Percentiles rank a stretch among this genome's conserved stretches.
These are phyloP conservation scores for Pseudoperonospora humuli DNA, from an alignment of 352 stramenopile species.

Conservation along the genomic window DNA sequence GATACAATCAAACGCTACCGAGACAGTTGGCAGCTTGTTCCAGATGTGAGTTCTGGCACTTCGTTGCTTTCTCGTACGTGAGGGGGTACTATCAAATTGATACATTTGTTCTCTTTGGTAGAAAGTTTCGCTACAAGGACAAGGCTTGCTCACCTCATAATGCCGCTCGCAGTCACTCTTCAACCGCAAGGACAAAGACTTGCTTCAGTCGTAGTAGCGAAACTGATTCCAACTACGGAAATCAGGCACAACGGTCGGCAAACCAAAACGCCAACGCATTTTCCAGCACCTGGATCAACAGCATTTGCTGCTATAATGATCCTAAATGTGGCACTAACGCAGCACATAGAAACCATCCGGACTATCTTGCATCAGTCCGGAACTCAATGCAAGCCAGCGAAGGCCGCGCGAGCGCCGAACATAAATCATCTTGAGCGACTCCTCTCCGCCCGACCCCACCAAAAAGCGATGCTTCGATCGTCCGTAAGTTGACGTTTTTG, in stretches of 20 bases:
- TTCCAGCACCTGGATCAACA: constrained; percentile 1
- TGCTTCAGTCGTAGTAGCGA: constrained; percentile 11
- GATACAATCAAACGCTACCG: neutral
- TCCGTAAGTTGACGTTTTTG: constrained; percentile 8
- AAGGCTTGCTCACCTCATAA: constrained; percentile 2
- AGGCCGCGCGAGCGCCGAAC: constrained; percentile 11
- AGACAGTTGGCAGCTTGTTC: constrained; percentile 8
- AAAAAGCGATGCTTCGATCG: constrained; percentile 12
- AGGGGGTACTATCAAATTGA: constrained; percentile 12
- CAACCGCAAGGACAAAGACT: constrained; percentile 8
- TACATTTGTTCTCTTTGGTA: neutral
- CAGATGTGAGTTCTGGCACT: constrained; percentile 1
- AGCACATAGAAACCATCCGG: constrained; percentile 1
- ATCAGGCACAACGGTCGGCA: constrained; percentile 14
- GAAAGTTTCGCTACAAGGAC: neutral
- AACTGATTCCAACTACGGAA: constrained; percentile 23
- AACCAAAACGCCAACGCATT: neutral
- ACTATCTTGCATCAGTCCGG: constrained; percentile 8
- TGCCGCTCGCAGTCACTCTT: constrained; percentile 3
- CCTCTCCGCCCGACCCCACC: constrained; percentile 16
- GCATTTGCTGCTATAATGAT: neutral
- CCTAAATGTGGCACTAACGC: too few relatives aligned
- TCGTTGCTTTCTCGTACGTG: constrained; percentile 11
- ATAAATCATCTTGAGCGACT: constrained; percentile 28
- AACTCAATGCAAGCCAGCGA: constrained; percentile 7